Conservation (phyloP, 768 basidiomycete genomes). For the Mycena latifolia region DNA sequence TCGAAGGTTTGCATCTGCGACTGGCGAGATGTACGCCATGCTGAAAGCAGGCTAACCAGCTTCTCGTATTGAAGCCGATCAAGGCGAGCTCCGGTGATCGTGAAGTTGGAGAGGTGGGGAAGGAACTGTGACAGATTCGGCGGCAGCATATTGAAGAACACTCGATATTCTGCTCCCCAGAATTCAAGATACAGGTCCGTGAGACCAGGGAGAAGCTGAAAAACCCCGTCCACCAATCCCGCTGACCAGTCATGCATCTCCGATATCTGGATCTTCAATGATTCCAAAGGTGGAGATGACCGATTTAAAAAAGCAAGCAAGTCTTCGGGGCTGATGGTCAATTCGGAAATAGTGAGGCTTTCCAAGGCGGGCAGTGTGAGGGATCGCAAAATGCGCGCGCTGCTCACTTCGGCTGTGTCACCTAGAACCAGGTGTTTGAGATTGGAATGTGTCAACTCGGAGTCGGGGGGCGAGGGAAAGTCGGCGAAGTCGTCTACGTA, state of each 20-base stretch:
- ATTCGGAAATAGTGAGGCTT: not conserved
- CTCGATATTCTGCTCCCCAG: not conserved
- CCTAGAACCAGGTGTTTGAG: not conserved
- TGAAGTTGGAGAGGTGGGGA: not conserved
- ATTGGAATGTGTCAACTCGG: not conserved
- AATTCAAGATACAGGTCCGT: not conserved
- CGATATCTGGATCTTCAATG: not conserved
- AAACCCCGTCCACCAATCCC: not conserved
- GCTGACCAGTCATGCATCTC: not conserved
- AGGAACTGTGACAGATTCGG: not conserved
- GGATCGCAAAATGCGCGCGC: not conserved
- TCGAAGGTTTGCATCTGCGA: not conserved
- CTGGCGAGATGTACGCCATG: not conserved
- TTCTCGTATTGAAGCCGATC: not conserved
- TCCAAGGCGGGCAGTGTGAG: too few species aligned
- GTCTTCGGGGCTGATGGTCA: too few species aligned
- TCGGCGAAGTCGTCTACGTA: too few species aligned
- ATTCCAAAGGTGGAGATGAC: not conserved
- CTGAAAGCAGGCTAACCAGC: not conserved
- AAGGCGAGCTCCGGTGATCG: not conserved
- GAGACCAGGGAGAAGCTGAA: not conserved
- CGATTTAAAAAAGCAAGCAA: not conserved
- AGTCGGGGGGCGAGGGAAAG: too few species aligned
- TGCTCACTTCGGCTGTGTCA: not conserved
- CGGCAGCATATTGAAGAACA: not conserved